Evolutionary conservation across 331 rosid species (phyloP).

Genomic region (Prunus yedoensis): DNA sequence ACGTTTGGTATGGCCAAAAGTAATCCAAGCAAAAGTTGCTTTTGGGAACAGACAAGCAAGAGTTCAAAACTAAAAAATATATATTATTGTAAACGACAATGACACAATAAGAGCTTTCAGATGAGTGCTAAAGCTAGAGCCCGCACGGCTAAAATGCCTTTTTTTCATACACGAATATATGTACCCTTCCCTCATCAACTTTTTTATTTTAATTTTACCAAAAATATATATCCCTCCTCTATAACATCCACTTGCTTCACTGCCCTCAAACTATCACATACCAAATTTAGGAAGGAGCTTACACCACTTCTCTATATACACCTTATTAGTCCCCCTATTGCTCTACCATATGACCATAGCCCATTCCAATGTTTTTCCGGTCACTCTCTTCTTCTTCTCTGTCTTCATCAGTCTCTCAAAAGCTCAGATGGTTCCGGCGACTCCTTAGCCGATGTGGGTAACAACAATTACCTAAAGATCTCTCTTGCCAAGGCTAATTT

Average conservation of each 20-base stretch:
- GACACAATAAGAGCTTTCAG: too few species aligned
- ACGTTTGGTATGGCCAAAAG: not conserved
- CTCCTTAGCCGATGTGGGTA: constrained; percentile 24
- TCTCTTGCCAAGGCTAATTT: constrained; percentile 32
- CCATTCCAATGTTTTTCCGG: not conserved
- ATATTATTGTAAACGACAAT: not conserved
- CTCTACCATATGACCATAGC: not conserved
- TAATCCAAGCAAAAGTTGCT: not conserved
- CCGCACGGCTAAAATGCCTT: not conserved
- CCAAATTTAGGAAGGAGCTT: not conserved
- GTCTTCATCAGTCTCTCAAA: constrained; percentile 3
- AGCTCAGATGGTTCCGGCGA: constrained; percentile 29
- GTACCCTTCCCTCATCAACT: not conserved
- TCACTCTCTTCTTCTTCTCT: not conserved
- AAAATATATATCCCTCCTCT: not conserved
- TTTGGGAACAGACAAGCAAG: not conserved
- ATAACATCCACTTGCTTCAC: not conserved
- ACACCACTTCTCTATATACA: too few species aligned
- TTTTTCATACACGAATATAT: not conserved
- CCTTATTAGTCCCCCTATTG: too few species aligned
- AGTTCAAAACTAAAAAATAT: not conserved
- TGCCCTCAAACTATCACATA: not conserved
- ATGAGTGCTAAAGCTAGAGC: not conserved
- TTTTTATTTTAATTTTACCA: too few species aligned
- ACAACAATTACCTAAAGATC: too few species aligned